Percentiles rank a stretch among this genome's conserved stretches.
These are phyloP conservation scores for Lasiodiplodia sp. DNA, from an alignment of 2,329 filamentous ascomycete genomes.

Conservation along the genomic window DNA sequence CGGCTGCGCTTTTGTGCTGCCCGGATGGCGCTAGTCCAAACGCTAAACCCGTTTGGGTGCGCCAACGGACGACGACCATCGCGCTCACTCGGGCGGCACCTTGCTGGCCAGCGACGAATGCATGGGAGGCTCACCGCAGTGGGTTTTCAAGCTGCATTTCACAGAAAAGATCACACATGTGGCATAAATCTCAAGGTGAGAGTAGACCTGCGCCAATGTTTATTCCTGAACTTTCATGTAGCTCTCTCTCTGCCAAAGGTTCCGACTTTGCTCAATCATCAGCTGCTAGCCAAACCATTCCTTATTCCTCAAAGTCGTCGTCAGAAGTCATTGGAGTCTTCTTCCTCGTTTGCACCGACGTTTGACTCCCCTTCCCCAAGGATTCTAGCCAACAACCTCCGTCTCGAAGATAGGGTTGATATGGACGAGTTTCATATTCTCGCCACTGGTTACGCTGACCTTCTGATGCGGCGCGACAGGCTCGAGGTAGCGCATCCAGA, in stretches of 20 bases:
- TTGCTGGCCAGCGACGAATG: neutral
- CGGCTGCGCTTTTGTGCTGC: neutral
- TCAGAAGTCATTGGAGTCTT: no score
- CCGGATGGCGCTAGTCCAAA: neutral
- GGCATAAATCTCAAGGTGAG: no score
- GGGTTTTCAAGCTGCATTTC: no score
- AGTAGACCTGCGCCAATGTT: no score
- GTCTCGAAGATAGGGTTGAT: neutral
- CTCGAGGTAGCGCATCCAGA: neutral
- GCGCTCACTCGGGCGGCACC: neutral
- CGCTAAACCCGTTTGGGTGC: neutral
- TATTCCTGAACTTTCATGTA: no score
- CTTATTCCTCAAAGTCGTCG: no score
- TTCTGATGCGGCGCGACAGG: neutral
- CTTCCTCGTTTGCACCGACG: no score
- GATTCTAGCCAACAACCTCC: neutral
- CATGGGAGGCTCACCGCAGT: neutral
- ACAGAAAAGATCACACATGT: no score
- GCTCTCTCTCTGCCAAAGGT: no score
- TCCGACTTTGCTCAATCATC: no score
- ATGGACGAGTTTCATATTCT: neutral
- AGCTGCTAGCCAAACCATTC: no score
- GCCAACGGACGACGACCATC: neutral
- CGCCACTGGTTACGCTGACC: neutral
- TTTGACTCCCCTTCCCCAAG: neutral